Evolutionary conservation across 768 basidiomycete genomes (phyloP), one percentile per base, ranked within the genome.

Genomic region (Lactarius tabidus): DNA sequence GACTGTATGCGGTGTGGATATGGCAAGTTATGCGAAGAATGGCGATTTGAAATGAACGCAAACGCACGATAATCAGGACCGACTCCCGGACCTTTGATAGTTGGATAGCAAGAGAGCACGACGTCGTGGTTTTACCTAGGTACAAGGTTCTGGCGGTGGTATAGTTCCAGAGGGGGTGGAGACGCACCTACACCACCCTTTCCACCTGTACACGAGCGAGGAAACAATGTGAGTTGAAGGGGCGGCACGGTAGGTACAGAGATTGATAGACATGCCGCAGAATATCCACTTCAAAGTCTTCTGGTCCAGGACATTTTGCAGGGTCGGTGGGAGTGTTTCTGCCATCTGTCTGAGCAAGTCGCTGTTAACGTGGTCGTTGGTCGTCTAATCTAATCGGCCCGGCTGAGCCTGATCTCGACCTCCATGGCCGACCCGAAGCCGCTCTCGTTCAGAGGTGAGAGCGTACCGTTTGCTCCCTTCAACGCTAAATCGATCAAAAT

Each of bases 251-350:
- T 59, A 63, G 6, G 48, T 59, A 66, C 61, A 58, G 48, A 52
- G 39, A 54, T 67, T 39, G 39, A 51, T 64, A 65, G 35, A 84
- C 90, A 65, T 77, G 85, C 96, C 96, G 74, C 97, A 98, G 75
- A 99, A 99, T 74, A 99, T 98, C 96, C 96, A 99, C 75, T 98
- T 97, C 66, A 98, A 78, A 28, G 88, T 87, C 70, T 84, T 88
- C 78, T 99, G 96, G 76, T 98, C 95, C 35, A 99, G 79, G 57
- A 99, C 80, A 74, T 97, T 98, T 80, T 97, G 93, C 9, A 99
- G 85, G 20, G 93, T 95, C 23, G 96, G 87, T 18, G 85, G 82
- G 48, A 96, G 84, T 2, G 82, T 79, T 71, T 89, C 81, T 41
- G 82, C 73, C 86, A 88, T 87, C 68, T 54, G 58, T 33, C 31